Evolutionary conservation across 2,329 filamentous ascomycete species (phyloP), one percentile per base, ranked within the genome.

Genomic region (Ophiostoma ulmi): DNA sequence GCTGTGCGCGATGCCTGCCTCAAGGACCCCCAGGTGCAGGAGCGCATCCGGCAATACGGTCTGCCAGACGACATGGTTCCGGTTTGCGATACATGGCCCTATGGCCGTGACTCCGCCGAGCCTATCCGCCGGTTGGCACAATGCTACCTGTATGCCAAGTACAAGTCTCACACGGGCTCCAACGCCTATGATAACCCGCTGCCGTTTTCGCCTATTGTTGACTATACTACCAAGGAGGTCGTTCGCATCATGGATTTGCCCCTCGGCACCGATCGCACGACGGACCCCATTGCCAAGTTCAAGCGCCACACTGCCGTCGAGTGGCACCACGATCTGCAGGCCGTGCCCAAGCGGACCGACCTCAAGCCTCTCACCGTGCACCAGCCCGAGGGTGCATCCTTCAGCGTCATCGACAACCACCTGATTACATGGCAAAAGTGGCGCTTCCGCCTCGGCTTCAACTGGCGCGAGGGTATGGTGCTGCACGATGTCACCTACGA

Each of bases 401-500:
- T 93, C 78, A 81, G 79, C 0, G 82, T 91, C 77, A 35, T 31
- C 36, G 77, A 77, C 72, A 79, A 85, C 74, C 81, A 81, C 64
- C 77, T 80, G n/a, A 75, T 88, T 5, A 79, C 83, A 70, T 90
- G 87, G 88, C 86, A 90, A 77, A 88, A 90, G 74, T 92, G 90
- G 89, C 82, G 85, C 1, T 90, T 93, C 80, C 83, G 90, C 5
- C 83, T 93, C 2, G 85, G 86, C 48, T 91, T 90, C 80, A 92
- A 89, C 77, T 84, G 91, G 91, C 70, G 72, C 36, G 90, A 92
- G 77, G 90, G 90, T 3, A 85, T 87, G 6, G 88, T 90, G 1
- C 81, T 93, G 2, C 88, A 92, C 75, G 88, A 92, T 74, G 79
- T 93, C 6, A 83, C 83, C 75, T 92, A 71, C 75, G 87, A 90